Evolutionary conservation across 2,329 filamentous ascomycete genomes (phyloP).

Genomic region (Beauveria scarabaeidicola): DNA sequence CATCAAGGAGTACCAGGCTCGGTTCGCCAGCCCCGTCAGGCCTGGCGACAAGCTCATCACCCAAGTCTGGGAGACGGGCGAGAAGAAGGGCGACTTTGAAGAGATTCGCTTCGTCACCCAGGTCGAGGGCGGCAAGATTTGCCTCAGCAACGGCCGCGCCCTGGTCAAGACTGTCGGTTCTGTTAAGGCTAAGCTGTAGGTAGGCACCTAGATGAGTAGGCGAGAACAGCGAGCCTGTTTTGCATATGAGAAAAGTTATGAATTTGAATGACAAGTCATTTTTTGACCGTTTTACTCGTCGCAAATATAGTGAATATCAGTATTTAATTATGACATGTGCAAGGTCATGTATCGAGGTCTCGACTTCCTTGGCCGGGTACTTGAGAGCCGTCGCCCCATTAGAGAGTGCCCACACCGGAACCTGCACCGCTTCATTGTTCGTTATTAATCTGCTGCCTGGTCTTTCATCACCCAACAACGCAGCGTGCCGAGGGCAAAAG

Average conservation of each 20-base stretch:
- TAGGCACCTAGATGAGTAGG: conserved; percentile 26
- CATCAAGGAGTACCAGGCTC: conserved; percentile 79
- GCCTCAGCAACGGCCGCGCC: conserved; percentile 78
- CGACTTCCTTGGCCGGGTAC: neutral
- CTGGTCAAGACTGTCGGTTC: conserved; percentile 57
- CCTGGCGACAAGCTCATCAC: conserved; percentile 76
- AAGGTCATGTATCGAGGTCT: neutral
- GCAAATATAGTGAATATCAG: neutral
- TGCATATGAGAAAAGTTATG: conserved; percentile 1
- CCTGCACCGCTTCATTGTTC: neutral
- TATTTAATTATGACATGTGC: neutral
- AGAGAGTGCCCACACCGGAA: neutral
- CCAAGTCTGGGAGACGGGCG: conserved; percentile 71
- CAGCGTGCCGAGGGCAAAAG: neutral
- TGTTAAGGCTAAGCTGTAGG: conserved; percentile 55
- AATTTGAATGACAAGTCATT: neutral
- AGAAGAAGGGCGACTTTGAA: conserved; percentile 58
- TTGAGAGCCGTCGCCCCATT: neutral
- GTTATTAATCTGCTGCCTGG: conserved; percentile 17
- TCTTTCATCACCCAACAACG: conserved; percentile 1
- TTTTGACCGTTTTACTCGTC: neutral
- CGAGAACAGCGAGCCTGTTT: neutral
- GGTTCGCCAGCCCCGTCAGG: conserved; percentile 77
- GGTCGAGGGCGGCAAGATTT: conserved; percentile 74
- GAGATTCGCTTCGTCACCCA: conserved; percentile 74